Conservation (phyloP, 768 basidiomycete genomes). For the Lentinula aciculospora region DNA sequence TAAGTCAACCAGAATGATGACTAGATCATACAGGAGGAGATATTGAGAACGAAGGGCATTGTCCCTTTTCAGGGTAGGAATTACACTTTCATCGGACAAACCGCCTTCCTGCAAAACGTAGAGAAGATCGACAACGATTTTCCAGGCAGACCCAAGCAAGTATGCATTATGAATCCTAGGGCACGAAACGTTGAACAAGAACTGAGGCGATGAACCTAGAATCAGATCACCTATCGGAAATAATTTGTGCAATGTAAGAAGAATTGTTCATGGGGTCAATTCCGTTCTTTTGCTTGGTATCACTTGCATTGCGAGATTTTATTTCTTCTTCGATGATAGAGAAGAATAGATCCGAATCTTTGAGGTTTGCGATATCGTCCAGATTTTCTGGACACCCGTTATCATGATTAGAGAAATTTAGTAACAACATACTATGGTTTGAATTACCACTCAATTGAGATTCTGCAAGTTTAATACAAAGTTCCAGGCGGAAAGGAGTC, state of each 20-base stretch:
- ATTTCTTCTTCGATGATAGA: conserved; percentile 53
- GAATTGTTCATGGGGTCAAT: conserved; percentile 31
- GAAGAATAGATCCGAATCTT: conserved; percentile 60
- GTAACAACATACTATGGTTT: neutral
- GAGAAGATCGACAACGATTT: conserved; percentile 56
- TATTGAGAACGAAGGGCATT: conserved; percentile 49
- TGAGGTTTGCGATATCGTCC: conserved; percentile 64
- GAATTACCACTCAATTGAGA: conserved; percentile 65
- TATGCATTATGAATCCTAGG: conserved; percentile 76
- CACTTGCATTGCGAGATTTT: conserved; percentile 38
- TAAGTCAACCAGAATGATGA: conserved; percentile 52
- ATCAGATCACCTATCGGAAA: conserved; percentile 49
- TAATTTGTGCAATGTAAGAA: conserved; percentile 47
- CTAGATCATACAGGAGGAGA: conserved; percentile 59
- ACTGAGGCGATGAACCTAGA: neutral
- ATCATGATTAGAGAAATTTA: conserved; percentile 7
- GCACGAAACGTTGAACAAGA: neutral
- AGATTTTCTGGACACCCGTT: conserved; percentile 43
- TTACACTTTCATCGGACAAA: conserved; percentile 46
- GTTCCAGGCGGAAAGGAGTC: conserved; percentile 58
- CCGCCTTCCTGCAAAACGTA: conserved; percentile 50
- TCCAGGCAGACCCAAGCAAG: conserved; percentile 82
- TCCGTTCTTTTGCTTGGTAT: conserved; percentile 15
- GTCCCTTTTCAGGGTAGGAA: conserved; percentile 48
- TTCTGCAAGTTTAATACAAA: conserved; percentile 62